Base-by-base conservation (phyloP, 192 early-diverging fungal genomes). In the Martensiomyces pterosporus region DNA sequence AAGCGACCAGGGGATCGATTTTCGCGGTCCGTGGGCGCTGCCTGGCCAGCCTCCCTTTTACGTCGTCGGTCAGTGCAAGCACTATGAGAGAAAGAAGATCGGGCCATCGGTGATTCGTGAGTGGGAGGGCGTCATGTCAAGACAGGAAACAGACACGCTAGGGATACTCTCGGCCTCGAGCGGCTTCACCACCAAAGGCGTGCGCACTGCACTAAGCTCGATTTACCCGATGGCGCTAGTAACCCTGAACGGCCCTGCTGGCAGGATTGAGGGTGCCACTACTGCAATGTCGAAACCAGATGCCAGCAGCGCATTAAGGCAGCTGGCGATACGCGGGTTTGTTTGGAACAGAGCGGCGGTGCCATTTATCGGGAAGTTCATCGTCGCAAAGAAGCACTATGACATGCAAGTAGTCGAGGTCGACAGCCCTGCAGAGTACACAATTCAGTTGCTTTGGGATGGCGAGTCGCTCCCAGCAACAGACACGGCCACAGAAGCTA, bases 41-140 rank as follows among this genome's bases (percentile, higher is more conserved):
- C 67, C 67, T 10, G 29, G 49, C 5, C 50, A 64, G 13, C 15
- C 39, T 24, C 23, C 38, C 25, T 71, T 71, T 32, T 60, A 60
- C 34, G 19, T 71, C 14, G 49, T 58, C 29, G 67, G 67, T 3
- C 67, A 71, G 24, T 71, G 67, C 60, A 71, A 71, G 49, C 43
- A 60, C 41, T 71, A 71, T 26, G 67, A 64, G 56, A 60, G 57
- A 47, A 71, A 64, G 35, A 53, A 51, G 47, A 55, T 71, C 40
- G 67, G 67, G 0, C 67, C 67, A 1, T 54, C 67, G 15, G 40
- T 71, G 9, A 55, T 71, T 32, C 67, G 67, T 24, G 67, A 71
- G 35, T 71, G 67, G 67, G 67, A 71, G 22, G 67, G 67, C 29
- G 67, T 71, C 12, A 71, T 71, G 67, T 55, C 67, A 14, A 46